Evolutionary conservation across 345 rosid genomes (phyloP).

Genomic region (Eucalyptus shirleyi): DNA sequence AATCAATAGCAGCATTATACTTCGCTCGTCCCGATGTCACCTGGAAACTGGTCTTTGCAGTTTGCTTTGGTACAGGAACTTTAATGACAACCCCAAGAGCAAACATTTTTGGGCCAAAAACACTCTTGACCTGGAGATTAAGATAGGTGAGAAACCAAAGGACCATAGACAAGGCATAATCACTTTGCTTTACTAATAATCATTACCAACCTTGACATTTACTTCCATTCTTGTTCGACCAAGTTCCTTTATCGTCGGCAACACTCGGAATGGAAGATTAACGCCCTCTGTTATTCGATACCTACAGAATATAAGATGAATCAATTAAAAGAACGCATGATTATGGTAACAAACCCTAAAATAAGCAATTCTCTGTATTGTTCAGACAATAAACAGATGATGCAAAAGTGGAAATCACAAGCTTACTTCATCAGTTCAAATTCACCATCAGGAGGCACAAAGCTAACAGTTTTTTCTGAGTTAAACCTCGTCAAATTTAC

Average conservation of each 20-base stretch:
- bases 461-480: slow-evolving; percentile 97
- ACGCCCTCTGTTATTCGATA: slow-evolving; percentile 98
- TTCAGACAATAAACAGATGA: not conserved
- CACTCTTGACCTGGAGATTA: slow-evolving; percentile 87
- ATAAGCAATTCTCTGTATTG: not conserved
- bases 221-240: slow-evolving; percentile 99
- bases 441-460: slow-evolving; percentile 99
- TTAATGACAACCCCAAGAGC: slow-evolving; percentile 97
- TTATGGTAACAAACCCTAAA: not conserved
- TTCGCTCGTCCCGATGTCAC: slow-evolving; percentile 95
- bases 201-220: slow-evolving; percentile 69
- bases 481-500: slow-evolving; percentile 97
- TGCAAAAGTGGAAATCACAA: not conserved
- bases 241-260: slow-evolving; percentile 97
- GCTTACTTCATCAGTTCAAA: slow-evolving; percentile 99
- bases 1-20: slow-evolving; percentile 90
- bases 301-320: slow-evolving; percentile 14
- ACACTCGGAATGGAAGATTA: slow-evolving; percentile 93
- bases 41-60: slow-evolving; percentile 96
- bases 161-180: slow-evolving; percentile 1
- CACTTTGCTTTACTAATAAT: not conserved
- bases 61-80: slow-evolving; percentile 98
- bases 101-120: slow-evolving; percentile 99
- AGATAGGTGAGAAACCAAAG: not conserved
- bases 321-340: not conserved